Conservation (phyloP, 352 stramenopile species). For the Pythium coloratum region DNA sequence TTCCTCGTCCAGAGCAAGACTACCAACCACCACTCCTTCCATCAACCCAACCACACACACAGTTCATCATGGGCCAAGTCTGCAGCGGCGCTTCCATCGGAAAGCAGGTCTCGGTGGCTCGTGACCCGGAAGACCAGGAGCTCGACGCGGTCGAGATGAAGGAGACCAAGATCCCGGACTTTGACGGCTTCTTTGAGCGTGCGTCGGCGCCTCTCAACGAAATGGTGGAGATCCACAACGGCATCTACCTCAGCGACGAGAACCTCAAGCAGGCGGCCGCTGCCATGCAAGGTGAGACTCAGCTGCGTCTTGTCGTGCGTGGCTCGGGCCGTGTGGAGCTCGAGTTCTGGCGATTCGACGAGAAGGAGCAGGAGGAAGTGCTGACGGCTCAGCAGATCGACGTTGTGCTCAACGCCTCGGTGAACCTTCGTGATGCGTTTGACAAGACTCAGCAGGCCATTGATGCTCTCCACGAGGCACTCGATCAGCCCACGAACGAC, state of each 20-base stretch:
- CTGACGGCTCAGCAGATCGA: slow-evolving; percentile 31
- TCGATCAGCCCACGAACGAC: slow-evolving; percentile 38
- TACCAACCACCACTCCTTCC: neutral
- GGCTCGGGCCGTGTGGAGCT: slow-evolving; percentile 27
- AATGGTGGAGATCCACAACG: slow-evolving; percentile 48
- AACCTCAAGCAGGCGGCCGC: slow-evolving; percentile 51
- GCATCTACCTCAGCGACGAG: slow-evolving; percentile 52
- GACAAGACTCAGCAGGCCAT: slow-evolving; percentile 30
- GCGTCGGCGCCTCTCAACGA: slow-evolving; percentile 26
- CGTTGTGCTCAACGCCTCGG: slow-evolving; percentile 17
- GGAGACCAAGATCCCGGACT: slow-evolving; percentile 29
- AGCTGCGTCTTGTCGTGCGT: slow-evolving; percentile 34
- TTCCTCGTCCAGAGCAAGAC: slow-evolving; percentile 17
- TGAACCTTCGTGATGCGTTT: slow-evolving; percentile 31
- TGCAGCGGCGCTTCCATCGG: slow-evolving; percentile 46
- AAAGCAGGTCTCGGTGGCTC: slow-evolving; percentile 40
- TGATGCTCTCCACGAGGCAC: slow-evolving; percentile 33
- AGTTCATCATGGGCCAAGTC: slow-evolving; percentile 52
- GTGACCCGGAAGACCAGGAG: slow-evolving; percentile 29
- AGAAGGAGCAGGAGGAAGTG: slow-evolving; percentile 43
- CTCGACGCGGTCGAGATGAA: slow-evolving; percentile 30
- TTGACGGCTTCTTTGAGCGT: slow-evolving; percentile 30
- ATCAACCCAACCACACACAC: neutral
- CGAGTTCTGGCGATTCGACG: slow-evolving; percentile 48
- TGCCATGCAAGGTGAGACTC: slow-evolving; percentile 48